Evolutionary conservation across 192 early-diverging fungal species (phyloP), one percentile per base, ranked within the genome.

Genomic region (Coemansia sp.): DNA sequence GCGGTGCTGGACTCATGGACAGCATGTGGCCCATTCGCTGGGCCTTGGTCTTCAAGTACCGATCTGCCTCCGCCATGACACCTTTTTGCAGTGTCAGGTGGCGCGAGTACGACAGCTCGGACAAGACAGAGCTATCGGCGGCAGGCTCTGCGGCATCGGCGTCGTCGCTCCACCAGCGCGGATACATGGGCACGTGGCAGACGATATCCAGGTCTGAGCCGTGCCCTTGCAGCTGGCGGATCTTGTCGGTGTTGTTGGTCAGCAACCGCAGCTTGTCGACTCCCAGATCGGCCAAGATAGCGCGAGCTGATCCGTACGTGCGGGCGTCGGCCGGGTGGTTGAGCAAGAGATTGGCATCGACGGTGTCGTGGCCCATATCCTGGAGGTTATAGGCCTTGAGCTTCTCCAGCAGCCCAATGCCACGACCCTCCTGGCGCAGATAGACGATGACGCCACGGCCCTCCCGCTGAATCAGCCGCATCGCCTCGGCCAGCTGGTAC

Each of bases 231-330:
- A 99, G 58, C 69, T 92, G 88, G 58, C 91, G 71, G 62, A 97
- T 93, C 84, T 99, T 99, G 74, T 96, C 93, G 0, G 94, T 92
- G 70, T 99, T 99, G 74, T 99, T 99, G 19, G 97, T 99, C 57
- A 99, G 77, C 61, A 99, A 77, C 0, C 93, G 88, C 46, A 98
- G 77, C 43, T 82, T 67, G n/a, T 74, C 31, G 42, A 95, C 67
- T 32, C 86, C 88, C 43, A 99, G 79, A 66, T 99, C 97, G 6
- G 85, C 81, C 20, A 99, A 80, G 46, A 99, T 99, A 14, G 91
- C 89, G 27, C 89, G 86, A 2, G 97, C 97, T 15, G 96, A 86
- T 9, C 90, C 89, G 70, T 99, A 99, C 0, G 88, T 91, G n/a
- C 97, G 91, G n/a, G 91, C 92, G 69, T 99, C 97, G 6, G 94